A percentile compares a stretch with the other conserved stretches of the same genome.
Evolutionary conservation across 805 yeast species (phyloP).

Genomic region (Wickerhamiella azymoides): DNA sequence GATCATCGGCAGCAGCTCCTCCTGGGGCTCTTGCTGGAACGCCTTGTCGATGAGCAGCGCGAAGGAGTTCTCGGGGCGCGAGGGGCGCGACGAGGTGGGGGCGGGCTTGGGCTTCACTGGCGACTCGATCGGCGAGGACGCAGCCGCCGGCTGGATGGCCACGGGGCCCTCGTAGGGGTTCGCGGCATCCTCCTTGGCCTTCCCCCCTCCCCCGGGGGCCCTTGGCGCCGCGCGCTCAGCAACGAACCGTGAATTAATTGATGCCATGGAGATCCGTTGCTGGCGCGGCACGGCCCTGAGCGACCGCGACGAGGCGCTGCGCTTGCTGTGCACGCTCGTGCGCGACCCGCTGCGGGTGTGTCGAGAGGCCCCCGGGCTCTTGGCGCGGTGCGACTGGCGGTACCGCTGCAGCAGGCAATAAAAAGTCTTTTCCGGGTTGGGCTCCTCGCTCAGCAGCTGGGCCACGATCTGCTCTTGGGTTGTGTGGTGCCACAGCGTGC

Average conservation of each 20-base stretch:
- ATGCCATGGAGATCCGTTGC: constrained; percentile 7
- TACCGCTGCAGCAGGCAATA: constrained; percentile 63
- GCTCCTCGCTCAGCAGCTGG: constrained; percentile 39
- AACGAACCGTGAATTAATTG: constrained; percentile 4
- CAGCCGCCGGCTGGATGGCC: no score
- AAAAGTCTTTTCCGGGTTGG: constrained; percentile 67
- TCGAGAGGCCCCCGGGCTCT: not conserved
- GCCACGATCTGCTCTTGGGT: constrained; percentile 37
- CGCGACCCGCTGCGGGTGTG: not conserved
- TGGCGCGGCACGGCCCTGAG: constrained; percentile 4
- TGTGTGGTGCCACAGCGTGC: constrained; percentile 73
- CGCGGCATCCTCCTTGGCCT: not conserved
- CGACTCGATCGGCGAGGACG: no score
- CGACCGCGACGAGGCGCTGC: constrained; percentile 6
- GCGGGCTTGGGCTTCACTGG: no score
- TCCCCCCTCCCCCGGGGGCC: not conserved
- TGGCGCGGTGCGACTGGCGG: constrained; percentile 43
- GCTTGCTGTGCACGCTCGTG: not conserved
- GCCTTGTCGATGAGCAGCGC: constrained; percentile 25
- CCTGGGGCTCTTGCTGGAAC: constrained; percentile 9
- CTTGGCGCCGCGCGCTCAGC: constrained; percentile 7
- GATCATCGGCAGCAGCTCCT: constrained; percentile 26
- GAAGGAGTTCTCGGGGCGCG: constrained; percentile 11
- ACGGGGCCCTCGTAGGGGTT: no score
- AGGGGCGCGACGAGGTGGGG: not conserved